A percentile compares a stretch with the other conserved stretches of the same genome.
phyloP scores from a whole-genome alignment of 1,284 basidiomycete genomes.

The Ustilago bromivora region DNA sequence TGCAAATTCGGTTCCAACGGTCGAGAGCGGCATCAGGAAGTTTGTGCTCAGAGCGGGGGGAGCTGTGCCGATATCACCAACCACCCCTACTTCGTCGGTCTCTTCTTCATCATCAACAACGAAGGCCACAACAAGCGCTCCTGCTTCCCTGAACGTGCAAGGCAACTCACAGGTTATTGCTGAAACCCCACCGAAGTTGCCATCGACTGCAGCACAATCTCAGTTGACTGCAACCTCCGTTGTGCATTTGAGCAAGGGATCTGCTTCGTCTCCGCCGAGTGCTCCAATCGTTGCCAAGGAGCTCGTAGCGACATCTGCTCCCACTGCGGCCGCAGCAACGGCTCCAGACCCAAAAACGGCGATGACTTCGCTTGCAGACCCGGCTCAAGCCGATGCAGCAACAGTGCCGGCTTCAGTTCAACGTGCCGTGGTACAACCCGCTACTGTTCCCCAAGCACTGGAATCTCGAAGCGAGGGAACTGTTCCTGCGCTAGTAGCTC shows the following conservation, averaged over 20 bases:
- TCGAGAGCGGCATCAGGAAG: constrained; percentile 30
- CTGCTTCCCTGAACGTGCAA: neutral
- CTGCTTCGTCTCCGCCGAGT: neutral
- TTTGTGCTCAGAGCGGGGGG: constrained; percentile 25
- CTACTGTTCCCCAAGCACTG: neutral
- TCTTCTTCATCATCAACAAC: no score
- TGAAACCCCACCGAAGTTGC: neutral
- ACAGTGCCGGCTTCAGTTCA: neutral
- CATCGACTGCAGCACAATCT: neutral
- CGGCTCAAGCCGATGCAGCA: neutral
- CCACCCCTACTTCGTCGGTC: neutral
- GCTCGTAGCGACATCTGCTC: neutral
- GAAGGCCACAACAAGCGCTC: neutral
- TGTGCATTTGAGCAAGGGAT: neutral
- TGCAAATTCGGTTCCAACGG: constrained; percentile 6
- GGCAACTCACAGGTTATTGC: neutral
- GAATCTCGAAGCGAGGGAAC: neutral
- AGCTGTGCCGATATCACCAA: constrained; percentile 6
- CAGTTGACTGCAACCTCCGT: neutral
- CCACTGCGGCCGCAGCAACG: neutral
- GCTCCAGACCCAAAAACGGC: neutral
- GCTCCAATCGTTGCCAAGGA: constrained; percentile 1
- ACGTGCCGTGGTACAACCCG: neutral
- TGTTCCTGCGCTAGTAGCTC: neutral
- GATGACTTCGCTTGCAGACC: neutral